Evolutionary conservation across 768 basidiomycete genomes (phyloP).

Genomic region (Tricholoma saponaceum): DNA sequence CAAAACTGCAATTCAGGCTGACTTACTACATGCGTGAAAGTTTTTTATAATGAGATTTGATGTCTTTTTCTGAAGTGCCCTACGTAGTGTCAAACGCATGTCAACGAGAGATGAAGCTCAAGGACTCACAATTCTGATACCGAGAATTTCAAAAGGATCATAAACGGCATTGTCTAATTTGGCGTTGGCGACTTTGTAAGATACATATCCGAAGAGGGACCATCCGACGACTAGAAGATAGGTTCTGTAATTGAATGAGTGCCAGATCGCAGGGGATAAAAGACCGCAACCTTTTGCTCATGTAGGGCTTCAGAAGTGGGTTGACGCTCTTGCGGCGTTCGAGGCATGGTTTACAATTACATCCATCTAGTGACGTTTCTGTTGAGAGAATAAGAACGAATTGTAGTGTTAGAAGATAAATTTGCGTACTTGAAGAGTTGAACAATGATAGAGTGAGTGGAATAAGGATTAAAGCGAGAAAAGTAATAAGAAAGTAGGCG

Average conservation of each 20-base stretch:
- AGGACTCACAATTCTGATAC: conserved; percentile 58
- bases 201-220: conserved; percentile 63
- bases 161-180: conserved; percentile 70
- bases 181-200: conserved; percentile 57
- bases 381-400: conserved; percentile 9
- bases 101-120: background rate
- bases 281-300: conserved; percentile 47
- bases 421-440: conserved; percentile 36
- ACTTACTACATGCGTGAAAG: conserved; percentile 82
- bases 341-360: conserved; percentile 59
- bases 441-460: conserved; percentile 66
- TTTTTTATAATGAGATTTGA: conserved; percentile 94
- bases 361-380: conserved; percentile 42
- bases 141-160: conserved; percentile 93
- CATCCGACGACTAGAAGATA: conserved; percentile 68
- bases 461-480: conserved; percentile 78
- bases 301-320: conserved; percentile 42
- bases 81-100: conserved; percentile 22
- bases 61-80: conserved; percentile 79
- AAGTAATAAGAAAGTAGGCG: conserved; percentile 86
- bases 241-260: conserved; percentile 36
- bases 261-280: background rate
- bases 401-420: background rate
- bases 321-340: conserved; percentile 48
- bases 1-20: background rate